phyloP scores from a whole-genome alignment of 169 alveolate species.

The Perkinsus olseni region DNA sequence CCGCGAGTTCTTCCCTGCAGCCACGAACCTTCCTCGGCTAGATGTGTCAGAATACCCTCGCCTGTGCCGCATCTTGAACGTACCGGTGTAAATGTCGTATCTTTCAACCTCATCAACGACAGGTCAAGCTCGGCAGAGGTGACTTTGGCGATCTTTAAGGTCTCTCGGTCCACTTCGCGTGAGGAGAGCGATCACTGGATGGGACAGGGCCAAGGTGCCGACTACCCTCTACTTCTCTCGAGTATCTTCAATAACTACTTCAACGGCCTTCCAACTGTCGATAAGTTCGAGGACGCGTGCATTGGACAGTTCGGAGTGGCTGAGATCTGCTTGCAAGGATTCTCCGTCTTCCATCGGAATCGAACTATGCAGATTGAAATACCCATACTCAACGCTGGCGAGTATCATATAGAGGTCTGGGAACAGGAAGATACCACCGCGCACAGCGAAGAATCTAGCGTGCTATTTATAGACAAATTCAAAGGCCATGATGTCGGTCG shows the following conservation, averaged over 20 bases:
- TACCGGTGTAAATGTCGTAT: background rate
- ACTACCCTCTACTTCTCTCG: background rate
- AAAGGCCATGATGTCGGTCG: background rate
- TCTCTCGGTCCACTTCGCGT: background rate
- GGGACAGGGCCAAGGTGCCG: background rate
- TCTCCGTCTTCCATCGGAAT: background rate
- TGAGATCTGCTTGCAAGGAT: background rate
- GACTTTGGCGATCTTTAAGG: background rate
- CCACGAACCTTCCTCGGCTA: background rate
- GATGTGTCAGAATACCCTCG: background rate
- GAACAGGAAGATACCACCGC: background rate
- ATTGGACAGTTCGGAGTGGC: background rate
- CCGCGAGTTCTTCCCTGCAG: background rate
- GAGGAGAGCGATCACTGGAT: background rate
- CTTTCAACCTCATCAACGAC: background rate
- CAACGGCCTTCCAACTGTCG: background rate
- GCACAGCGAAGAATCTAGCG: background rate
- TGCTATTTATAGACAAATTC: background rate
- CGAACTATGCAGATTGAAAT: background rate
- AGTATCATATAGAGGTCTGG: background rate
- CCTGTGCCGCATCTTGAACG: background rate
- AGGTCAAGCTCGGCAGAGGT: background rate
- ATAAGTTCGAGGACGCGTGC: background rate
- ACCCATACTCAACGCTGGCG: background rate
- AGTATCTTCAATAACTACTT: background rate